Conservation (phyloP, 225 moss, liverwort and hornwort species). For the Pseudisothecium myosuroides region DNA sequence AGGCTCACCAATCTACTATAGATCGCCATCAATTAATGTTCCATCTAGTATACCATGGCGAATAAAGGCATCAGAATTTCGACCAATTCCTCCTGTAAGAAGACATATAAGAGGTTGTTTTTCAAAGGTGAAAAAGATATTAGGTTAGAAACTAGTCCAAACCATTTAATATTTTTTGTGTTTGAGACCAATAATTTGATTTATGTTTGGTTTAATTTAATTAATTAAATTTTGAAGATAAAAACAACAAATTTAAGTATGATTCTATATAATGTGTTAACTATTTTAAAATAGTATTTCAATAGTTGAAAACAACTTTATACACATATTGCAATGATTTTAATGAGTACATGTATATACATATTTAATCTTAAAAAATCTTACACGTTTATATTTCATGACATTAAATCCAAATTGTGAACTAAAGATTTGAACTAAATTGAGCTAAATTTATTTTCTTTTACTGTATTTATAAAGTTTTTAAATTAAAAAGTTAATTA, state of each 20-base stretch:
- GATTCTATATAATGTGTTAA: neutral
- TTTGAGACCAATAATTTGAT: neutral
- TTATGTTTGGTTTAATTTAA: neutral
- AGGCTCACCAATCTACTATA: neutral
- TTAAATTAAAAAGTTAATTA: too few species aligned
- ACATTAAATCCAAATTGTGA: neutral
- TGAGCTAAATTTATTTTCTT: neutral
- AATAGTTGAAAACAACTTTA: neutral
- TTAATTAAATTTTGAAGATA: neutral
- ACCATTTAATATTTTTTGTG: neutral
- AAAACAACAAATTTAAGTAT: too few species aligned
- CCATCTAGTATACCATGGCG: neutral
- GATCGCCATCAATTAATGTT: neutral
- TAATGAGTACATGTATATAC: too few species aligned
- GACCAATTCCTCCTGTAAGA: neutral
- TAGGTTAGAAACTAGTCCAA: neutral
- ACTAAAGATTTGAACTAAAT: neutral
- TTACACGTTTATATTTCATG: neutral
- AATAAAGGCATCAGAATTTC: conserved; percentile 3
- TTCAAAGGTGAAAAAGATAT: neutral
- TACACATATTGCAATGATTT: neutral
- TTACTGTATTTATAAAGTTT: too few species aligned
- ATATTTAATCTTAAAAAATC: neutral
- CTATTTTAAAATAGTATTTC: neutral
- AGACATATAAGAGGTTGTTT: neutral